phyloP scores from a whole-genome alignment of 306 rosid species.

The Mimosa bimucronata region DNA sequence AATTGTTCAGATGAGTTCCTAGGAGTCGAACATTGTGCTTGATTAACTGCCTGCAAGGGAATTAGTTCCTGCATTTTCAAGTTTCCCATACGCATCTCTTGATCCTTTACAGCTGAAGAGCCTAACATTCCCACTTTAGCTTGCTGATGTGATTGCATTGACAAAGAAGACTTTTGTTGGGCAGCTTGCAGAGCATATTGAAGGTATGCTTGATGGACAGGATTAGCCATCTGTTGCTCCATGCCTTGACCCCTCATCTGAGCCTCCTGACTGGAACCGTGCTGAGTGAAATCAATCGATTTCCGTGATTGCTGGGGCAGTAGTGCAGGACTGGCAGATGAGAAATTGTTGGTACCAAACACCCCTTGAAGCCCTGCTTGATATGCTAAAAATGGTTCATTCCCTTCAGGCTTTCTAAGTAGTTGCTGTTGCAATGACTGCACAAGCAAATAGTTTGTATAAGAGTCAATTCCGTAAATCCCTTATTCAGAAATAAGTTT shows the following conservation, averaged over 20 bases:
- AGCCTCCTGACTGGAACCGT: constrained; percentile 65
- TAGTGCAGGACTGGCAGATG: constrained; percentile 67
- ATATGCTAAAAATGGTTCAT: constrained; percentile 73
- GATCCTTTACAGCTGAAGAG: constrained; percentile 72
- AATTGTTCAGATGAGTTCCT: constrained; percentile 67
- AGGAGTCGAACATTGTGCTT: constrained; percentile 67
- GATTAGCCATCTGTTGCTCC: constrained; percentile 75
- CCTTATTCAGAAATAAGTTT: constrained; percentile 28
- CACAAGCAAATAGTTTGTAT: constrained; percentile 37
- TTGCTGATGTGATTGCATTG: constrained; percentile 82
- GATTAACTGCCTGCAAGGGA: constrained; percentile 62
- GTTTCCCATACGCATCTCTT: constrained; percentile 76
- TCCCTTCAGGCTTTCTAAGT: constrained; percentile 87
- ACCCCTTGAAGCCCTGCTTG: constrained; percentile 81
- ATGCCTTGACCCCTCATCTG: constrained; percentile 66
- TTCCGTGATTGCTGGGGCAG: constrained; percentile 81
- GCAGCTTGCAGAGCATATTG: constrained; percentile 82
- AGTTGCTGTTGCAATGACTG: constrained; percentile 84
- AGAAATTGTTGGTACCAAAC: constrained; percentile 60
- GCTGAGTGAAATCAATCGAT: constrained; percentile 73
- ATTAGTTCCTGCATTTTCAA: constrained; percentile 82
- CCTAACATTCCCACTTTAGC: constrained; percentile 75
- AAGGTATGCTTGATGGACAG: constrained; percentile 78
- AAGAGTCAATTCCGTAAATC: constrained; percentile 26
- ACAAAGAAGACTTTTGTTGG: constrained; percentile 80